A percentile compares a stretch with the other conserved stretches of the same genome.
Evolutionary conservation across 2,329 filamentous ascomycete genomes (phyloP).

Genomic region (Talaromyces albobiverticillius): DNA sequence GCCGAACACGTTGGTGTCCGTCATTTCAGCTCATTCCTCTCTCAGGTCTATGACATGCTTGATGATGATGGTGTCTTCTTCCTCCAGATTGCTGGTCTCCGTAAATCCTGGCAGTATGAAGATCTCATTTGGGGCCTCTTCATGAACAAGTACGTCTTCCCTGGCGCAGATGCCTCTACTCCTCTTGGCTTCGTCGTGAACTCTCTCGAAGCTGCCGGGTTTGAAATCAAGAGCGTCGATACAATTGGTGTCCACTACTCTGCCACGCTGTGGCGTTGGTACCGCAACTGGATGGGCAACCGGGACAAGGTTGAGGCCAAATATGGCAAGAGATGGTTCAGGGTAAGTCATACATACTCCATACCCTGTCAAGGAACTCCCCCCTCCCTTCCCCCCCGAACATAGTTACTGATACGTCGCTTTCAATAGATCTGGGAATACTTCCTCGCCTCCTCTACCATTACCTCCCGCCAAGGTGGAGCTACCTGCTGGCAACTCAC

Average conservation of each 20-base stretch:
- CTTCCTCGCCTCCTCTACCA: conserved; percentile 83
- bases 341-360: conserved; percentile 60
- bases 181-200: conserved; percentile 85
- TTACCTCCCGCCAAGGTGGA: conserved; percentile 76
- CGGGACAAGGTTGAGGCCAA: conserved; percentile 88
- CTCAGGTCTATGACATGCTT: conserved; percentile 90
- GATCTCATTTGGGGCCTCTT: conserved; percentile 97
- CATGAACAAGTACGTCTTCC: conserved; percentile 99
- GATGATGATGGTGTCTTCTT: conserved; percentile 96
- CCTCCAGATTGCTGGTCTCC: conserved; percentile 90
- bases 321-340: conserved; percentile 94
- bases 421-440: conserved; percentile 74
- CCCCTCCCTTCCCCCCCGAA: no score
- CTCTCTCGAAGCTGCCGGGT: conserved; percentile 79
- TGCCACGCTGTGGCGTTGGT: conserved; percentile 96
- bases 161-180: conserved; percentile 91
- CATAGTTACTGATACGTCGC: conserved; percentile 16
- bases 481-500: conserved; percentile 87
- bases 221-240: conserved; percentile 88
- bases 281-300: conserved; percentile 97
- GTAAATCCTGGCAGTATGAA: conserved; percentile 96
- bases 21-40: conserved; percentile 76
- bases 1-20: conserved; percentile 96
- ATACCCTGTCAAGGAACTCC: no score
- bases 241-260: conserved; percentile 97